Conservation (phyloP, 768 basidiomycete species). For the Russula dissimulans region DNA sequence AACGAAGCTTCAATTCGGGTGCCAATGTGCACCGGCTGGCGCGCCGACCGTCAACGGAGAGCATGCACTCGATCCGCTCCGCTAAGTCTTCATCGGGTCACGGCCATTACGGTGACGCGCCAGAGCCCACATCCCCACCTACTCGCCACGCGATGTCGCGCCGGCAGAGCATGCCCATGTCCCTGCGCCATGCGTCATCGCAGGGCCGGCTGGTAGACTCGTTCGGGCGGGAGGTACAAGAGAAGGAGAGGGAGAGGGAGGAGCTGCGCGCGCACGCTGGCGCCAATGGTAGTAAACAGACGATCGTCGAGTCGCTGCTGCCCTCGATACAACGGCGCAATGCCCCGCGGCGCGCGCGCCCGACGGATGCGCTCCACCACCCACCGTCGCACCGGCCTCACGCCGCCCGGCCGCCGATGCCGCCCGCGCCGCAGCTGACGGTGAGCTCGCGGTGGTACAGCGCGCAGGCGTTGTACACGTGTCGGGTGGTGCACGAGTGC, state of each 20-base stretch:
- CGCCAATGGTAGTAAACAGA: not conserved
- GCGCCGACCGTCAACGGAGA: constrained; percentile 32
- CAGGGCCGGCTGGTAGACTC: constrained; percentile 23
- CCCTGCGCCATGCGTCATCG: constrained; percentile 24
- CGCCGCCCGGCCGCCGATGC: constrained; percentile 14
- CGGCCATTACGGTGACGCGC: constrained; percentile 25
- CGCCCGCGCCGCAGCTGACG: constrained; percentile 12
- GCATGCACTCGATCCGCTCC: constrained; percentile 31
- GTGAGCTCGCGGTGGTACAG: constrained; percentile 17
- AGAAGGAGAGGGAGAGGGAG: constrained; percentile 6
- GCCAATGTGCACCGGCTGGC: constrained; percentile 15
- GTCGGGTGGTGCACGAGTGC: constrained; percentile 61
- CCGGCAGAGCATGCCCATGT: constrained; percentile 44
- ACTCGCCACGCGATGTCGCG: constrained; percentile 24
- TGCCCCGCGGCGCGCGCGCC: not conserved
- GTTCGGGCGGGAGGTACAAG: constrained; percentile 10
- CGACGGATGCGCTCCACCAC: constrained; percentile 1
- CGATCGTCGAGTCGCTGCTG: not conserved
- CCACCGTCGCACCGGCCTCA: constrained; percentile 19
- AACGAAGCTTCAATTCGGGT: constrained; percentile 13
- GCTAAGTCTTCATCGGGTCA: constrained; percentile 24
- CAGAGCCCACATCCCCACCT: constrained; percentile 18
- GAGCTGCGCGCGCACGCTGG: not conserved
- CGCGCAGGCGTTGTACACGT: constrained; percentile 45
- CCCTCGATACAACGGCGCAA: constrained; percentile 9